These are phyloP conservation scores for Termitomyces sp. DNA, from an alignment of 768 basidiomycete genomes.

Conservation along the genomic window DNA sequence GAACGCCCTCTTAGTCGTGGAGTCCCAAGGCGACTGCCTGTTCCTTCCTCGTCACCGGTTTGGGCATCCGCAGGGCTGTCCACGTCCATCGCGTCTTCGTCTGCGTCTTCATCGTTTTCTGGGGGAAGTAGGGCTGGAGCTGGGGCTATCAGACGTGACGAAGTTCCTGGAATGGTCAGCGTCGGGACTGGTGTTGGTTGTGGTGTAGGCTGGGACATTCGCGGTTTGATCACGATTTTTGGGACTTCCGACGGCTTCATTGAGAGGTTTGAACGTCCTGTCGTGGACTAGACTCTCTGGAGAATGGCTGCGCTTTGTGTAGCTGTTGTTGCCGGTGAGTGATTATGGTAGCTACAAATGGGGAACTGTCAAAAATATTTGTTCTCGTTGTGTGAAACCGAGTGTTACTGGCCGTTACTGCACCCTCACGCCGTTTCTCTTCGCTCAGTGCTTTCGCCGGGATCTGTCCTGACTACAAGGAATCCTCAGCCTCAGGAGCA, in stretches of 20 bases:
- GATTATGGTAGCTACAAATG: not conserved
- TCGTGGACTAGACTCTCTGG: not conserved
- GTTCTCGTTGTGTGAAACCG: too few relatives aligned
- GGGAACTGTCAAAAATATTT: too few relatives aligned
- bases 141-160: conserved; percentile 16
- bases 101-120: conserved; percentile 28
- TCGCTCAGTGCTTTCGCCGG: too few relatives aligned
- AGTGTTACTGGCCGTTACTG: too few relatives aligned
- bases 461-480: too few relatives aligned
- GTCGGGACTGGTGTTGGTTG: conserved; percentile 15
- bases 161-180: conserved; percentile 20
- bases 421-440: too few relatives aligned
- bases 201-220: conserved; percentile 23
- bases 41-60: conserved; percentile 24
- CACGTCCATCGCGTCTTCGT: conserved; percentile 36
- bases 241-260: conserved; percentile 16
- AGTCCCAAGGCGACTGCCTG: conserved; percentile 22
- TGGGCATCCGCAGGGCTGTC: conserved; percentile 30
- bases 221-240: conserved; percentile 50
- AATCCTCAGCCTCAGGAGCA: too few relatives aligned
- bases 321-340: too few relatives aligned
- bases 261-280: not conserved
- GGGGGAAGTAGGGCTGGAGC: conserved; percentile 15
- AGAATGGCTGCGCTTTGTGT: too few relatives aligned
- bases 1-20: conserved; percentile 38